phyloP scores from a whole-genome alignment of 75 land plant species.

The Pinus tabuliformis region DNA sequence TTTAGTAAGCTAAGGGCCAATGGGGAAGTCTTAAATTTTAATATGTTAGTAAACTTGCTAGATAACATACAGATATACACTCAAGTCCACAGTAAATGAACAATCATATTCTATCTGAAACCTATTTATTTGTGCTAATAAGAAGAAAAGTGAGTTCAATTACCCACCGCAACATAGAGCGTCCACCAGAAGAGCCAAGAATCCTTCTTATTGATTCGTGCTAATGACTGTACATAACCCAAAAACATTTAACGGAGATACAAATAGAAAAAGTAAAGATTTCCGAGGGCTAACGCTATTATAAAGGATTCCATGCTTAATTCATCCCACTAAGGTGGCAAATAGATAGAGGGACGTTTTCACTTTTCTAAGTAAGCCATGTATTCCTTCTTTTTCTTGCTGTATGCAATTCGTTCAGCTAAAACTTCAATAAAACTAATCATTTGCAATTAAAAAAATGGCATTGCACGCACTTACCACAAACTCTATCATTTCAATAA shows the following conservation, averaged over 20 bases:
- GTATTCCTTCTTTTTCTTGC: background rate
- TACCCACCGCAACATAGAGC: slow-evolving; percentile 69
- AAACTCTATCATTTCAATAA: background rate
- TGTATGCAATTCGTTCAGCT: background rate
- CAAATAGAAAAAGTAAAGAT: background rate
- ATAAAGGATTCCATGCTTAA: background rate
- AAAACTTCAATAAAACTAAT: background rate
- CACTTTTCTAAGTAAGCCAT: too few relatives aligned
- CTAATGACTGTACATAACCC: slow-evolving; percentile 50
- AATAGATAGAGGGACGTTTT: too few relatives aligned
- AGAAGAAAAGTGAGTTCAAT: background rate
- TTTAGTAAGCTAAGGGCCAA: too few relatives aligned
- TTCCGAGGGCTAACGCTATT: background rate
- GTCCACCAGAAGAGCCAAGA: slow-evolving; percentile 99
- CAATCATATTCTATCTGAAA: too few relatives aligned
- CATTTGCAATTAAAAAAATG: background rate
- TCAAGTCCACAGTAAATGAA: too few relatives aligned
- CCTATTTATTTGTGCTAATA: too few relatives aligned
- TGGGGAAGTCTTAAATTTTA: too few relatives aligned
- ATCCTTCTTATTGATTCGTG: slow-evolving; percentile 95
- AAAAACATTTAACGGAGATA: background rate
- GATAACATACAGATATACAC: too few relatives aligned
- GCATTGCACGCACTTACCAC: background rate
- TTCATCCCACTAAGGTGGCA: too few relatives aligned
- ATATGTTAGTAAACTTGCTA: too few relatives aligned